Evolutionary conservation across 2,329 filamentous ascomycete genomes (phyloP), one percentile per base, ranked within the genome.

Genomic region (Epichloe brachyelytri): DNA sequence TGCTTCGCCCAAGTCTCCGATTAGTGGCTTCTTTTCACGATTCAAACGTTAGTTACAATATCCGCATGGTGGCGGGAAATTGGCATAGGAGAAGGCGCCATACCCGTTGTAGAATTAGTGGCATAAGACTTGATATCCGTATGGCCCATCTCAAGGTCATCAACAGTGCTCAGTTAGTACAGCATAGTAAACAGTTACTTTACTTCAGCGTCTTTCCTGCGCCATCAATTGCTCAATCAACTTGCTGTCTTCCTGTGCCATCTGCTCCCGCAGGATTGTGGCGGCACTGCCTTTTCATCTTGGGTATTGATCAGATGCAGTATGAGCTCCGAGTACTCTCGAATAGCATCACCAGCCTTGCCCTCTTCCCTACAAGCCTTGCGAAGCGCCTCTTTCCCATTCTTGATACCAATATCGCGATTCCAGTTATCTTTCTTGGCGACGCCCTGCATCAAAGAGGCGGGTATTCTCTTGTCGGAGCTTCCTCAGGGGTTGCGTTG

Each of bases 301-400:
- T 65, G 62, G 1, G 22, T 37, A 43, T 66, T 64, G 50, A 80
- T 66, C 36, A 80, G 63, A 51, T 73, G 68, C 46, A 75, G 59
- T 17, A 83, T 71, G 20, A 83, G 65, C 54, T 78, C 76, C 45
- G 74, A 76, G 58, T 80, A 85, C 62, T 83, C 80, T 49, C 75
- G 68, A 33, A 85, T 68, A 4, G 71, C 80, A 56, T 82, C 78
- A 33, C 78, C 78, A 52, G 75, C 75, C 56, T 75, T 72, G n/a
- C 74, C 71, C 1, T 72, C 69, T 33, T 71, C 69, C 34, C 68
- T 67, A 52, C 76, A 70, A 36, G 76, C 74, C 50, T 64, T 70
- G 41, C 74, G 73, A 52, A 85, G 65, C 14, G 73, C 74, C 19
- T 73, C 69, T 43, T 78, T 73, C 1, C 78, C 82, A 19, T 74